These are phyloP conservation scores for Ogataea salicorniae DNA, from an alignment of 805 yeast species.

Conservation along the genomic window DNA sequence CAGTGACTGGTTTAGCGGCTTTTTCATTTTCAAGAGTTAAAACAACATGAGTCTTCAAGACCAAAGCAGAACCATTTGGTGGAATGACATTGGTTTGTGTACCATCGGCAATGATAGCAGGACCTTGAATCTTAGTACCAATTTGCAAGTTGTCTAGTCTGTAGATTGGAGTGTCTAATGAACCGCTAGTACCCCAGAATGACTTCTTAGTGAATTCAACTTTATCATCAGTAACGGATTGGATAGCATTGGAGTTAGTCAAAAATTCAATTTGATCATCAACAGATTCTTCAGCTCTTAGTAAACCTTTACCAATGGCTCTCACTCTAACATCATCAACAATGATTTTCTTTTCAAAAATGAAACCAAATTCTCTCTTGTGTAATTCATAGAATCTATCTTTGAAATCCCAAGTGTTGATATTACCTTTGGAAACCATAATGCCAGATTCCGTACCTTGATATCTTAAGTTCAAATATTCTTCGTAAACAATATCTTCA, in stretches of 20 bases:
- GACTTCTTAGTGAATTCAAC: constrained; percentile 39
- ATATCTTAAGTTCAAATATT: constrained; percentile 71
- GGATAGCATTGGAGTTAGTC: constrained; percentile 15
- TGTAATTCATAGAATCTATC: constrained; percentile 51
- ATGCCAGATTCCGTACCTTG: constrained; percentile 87
- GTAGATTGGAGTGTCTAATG: constrained; percentile 49
- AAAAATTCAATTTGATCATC: constrained; percentile 50
- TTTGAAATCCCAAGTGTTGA: constrained; percentile 29
- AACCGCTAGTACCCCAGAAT: constrained; percentile 51
- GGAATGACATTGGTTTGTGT: constrained; percentile 77
- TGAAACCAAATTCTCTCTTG: constrained; percentile 68
- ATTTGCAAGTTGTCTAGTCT: constrained; percentile 45
- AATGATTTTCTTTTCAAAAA: constrained; percentile 50
- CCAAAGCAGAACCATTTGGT: constrained; percentile 52
- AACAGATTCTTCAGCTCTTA: constrained; percentile 34
- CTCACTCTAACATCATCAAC: constrained; percentile 74
- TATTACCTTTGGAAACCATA: constrained; percentile 44
- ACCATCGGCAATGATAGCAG: constrained; percentile 72
- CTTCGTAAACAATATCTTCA: constrained; percentile 48
- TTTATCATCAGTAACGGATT: constrained; percentile 21
- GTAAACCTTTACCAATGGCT: constrained; percentile 58
- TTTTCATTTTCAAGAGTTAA: constrained; percentile 26
- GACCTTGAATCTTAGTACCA: constrained; percentile 59
- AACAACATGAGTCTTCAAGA: constrained; percentile 59
- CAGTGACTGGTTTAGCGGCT: constrained; percentile 4